These are phyloP conservation scores for Pochonia chlamydosporia DNA, from an alignment of 2,329 filamentous ascomycete genomes.

Conservation along the genomic window DNA sequence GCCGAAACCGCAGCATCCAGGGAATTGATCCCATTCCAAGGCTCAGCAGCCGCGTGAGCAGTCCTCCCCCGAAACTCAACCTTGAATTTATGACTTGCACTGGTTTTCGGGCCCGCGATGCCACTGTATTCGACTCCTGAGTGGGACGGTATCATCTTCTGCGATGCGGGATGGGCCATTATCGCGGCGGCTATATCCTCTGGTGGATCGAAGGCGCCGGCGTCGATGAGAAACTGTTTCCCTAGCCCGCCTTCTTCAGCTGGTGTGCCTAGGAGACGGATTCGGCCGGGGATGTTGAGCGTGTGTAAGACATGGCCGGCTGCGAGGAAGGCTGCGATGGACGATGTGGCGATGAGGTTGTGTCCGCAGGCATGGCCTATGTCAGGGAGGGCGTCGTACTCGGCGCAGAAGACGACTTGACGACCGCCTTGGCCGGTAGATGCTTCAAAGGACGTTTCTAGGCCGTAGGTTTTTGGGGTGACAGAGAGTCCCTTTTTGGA, in stretches of 20 bases:
- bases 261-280: constrained; percentile 43
- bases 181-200: constrained; percentile 22
- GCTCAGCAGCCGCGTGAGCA: constrained; percentile 49
- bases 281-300: constrained; percentile 35
- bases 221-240: constrained; percentile 38
- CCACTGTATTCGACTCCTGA: constrained; percentile 13
- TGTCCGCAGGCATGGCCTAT: constrained; percentile 50
- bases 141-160: constrained; percentile 5
- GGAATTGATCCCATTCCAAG: constrained; percentile 53
- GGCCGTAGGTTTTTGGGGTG: constrained; percentile 32
- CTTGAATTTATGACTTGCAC: constrained; percentile 42
- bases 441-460: constrained; percentile 38
- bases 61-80: constrained; percentile 48
- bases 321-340: constrained; percentile 39
- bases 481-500: constrained; percentile 30
- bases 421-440: constrained; percentile 26
- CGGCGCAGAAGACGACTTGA: constrained; percentile 22
- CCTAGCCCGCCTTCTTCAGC: constrained; percentile 40
- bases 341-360: constrained; percentile 37
- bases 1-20: constrained; percentile 47
- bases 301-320: constrained; percentile 37
- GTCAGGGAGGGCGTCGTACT: constrained; percentile 32
- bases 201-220: constrained; percentile 37
- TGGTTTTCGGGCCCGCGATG: constrained; percentile 32
- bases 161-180: constrained; percentile 21